Base-by-base conservation (phyloP, 2,329 filamentous ascomycete genomes). In the Trichoderma sp. region DNA sequence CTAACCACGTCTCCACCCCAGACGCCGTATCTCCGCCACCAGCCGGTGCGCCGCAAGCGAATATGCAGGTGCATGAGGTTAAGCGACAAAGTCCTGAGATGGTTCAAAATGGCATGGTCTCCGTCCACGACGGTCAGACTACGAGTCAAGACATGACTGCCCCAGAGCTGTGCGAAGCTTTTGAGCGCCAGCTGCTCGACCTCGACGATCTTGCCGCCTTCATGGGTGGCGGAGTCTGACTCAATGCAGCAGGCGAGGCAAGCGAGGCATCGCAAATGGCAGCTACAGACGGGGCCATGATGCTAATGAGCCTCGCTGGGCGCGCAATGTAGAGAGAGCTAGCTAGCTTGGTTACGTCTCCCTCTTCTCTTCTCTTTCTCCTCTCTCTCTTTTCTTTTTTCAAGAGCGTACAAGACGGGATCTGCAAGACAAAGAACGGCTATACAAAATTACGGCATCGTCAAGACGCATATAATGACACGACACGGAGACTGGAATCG, bases 151-250 rank as follows among this genome's bases (percentile, higher is more conserved):
- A 90, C 73, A 90, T 90, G 86, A 89, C 87, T 3, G 85, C 87
- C 0, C 83, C 85, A 6, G 88, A 90, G 76, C 81, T 90, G 18
- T 90, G 88, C 76, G 80, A 82, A 15, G 88, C 88, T 0, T 90
- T 90, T 75, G 88, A 90, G 80, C 82, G 87, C 36, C 88, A 90
- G 78, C 82, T 90, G 1, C 81, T 90, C 12, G 88, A 90, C 77
- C 81, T 90, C 7, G 88, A 90, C 73, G 88, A 90, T 75, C 83
- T 90, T 12, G 88, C 88, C 36, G 88, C 88, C 3, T 89, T 90
- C 69, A 90, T 90, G 88, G 88, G 88, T 24, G 88, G 88, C 24
- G 88, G 88, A 73, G 88, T 90, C 73, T 90, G 74, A 75, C 68
- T 70, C 24, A 6, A 30, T 11, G 14, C 28, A 36, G 3, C 8